Conservation (phyloP, 1,139 yeast species). For the Trichomonascaceae sp. region DNA sequence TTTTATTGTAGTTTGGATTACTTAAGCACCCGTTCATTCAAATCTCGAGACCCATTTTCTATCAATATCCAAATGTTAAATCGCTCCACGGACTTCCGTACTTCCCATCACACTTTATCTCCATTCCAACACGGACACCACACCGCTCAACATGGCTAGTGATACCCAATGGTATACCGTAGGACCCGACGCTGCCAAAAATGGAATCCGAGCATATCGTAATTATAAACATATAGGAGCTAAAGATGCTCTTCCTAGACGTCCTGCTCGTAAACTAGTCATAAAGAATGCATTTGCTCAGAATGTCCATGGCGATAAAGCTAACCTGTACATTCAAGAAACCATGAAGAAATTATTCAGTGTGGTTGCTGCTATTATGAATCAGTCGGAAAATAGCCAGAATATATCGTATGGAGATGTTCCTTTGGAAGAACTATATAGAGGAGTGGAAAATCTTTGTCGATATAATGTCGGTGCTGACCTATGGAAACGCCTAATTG, state of each 20-base stretch:
- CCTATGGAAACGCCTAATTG: constrained; percentile 18
- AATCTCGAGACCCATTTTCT: too few relatives aligned
- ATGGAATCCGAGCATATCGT: constrained; percentile 2
- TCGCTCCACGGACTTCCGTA: not conserved
- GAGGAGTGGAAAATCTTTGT: constrained; percentile 35
- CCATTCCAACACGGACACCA: not conserved
- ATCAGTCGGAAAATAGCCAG: constrained; percentile 9
- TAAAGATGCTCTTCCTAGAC: constrained; percentile 4
- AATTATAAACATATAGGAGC: not conserved
- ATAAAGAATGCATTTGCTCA: constrained; percentile 13
- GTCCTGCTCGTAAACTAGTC: constrained; percentile 13
- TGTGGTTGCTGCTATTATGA: constrained; percentile 23
- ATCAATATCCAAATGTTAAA: not conserved
- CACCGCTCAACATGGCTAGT: not conserved
- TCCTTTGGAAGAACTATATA: constrained; percentile 32
- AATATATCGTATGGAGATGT: constrained; percentile 9
- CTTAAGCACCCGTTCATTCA: too few relatives aligned
- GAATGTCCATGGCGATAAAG: constrained; percentile 9
- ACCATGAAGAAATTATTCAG: constrained; percentile 18
- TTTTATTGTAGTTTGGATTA: too few relatives aligned
- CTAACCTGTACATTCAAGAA: constrained; percentile 19
- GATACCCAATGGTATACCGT: not conserved
- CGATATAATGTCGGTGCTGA: constrained; percentile 28
- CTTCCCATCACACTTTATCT: not conserved
- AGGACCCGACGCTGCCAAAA: constrained; percentile 1